These are phyloP conservation scores for Sarocladium kiliense DNA, from an alignment of 2,329 filamentous ascomycete genomes.

Conservation along the genomic window DNA sequence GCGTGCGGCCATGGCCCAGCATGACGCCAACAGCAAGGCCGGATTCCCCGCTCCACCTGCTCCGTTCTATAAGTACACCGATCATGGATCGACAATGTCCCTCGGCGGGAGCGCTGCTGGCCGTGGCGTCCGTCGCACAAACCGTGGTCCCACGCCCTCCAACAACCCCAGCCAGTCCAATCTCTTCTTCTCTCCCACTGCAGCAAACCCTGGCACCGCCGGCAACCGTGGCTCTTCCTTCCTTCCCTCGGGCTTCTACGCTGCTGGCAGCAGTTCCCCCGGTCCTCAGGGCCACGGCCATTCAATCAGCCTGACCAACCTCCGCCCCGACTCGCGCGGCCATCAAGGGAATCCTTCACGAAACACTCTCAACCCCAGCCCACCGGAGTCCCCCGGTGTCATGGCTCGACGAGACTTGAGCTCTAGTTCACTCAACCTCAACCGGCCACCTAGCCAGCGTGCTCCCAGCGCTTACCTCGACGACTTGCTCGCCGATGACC, in stretches of 20 bases:
- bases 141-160: constrained; percentile 47
- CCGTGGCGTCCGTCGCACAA: constrained; percentile 47
- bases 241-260: constrained; percentile 87
- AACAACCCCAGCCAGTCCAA: constrained; percentile 59
- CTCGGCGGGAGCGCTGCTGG: constrained; percentile 38
- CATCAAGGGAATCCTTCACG: constrained; percentile 35
- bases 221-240: constrained; percentile 71
- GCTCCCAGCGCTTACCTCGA: constrained; percentile 88
- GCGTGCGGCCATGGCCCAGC: constrained; percentile 72
- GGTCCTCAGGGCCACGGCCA: constrained; percentile 38
- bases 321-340: constrained; percentile 54
- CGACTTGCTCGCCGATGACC: constrained; percentile 77
- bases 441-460: constrained; percentile 54
- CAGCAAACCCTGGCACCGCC: constrained; percentile 55
- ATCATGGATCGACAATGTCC: constrained; percentile 51
- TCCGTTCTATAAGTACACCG: constrained; percentile 61
- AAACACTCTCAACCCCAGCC: constrained; percentile 44
- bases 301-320: constrained; percentile 56
- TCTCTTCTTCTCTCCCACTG: constrained; percentile 94
- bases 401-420: constrained; percentile 45
- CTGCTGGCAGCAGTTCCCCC: constrained; percentile 55
- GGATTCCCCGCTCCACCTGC: constrained; percentile 53
- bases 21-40: constrained; percentile 64
- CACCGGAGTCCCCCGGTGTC: constrained; percentile 59
- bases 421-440: constrained; percentile 62